A percentile compares a stretch with the other conserved stretches of the same genome.
Conservation (phyloP, 805 yeast species). For the Candida ovalis region DNA sequence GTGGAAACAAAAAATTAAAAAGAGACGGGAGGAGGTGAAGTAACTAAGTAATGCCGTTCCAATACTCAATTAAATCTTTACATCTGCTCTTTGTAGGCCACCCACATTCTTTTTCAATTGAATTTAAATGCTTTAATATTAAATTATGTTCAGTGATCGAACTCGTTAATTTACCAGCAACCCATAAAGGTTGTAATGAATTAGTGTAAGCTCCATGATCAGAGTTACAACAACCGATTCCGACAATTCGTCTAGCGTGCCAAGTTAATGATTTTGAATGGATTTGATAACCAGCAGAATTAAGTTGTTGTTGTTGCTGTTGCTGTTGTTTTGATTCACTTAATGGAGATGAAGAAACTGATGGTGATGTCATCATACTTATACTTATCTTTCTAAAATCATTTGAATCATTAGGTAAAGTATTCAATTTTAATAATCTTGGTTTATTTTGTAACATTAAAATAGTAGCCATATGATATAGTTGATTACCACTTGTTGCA, state of each 20-base stretch:
- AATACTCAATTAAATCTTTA: constrained; percentile 20
- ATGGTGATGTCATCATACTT: constrained; percentile 3
- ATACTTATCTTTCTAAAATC: constrained; percentile 3
- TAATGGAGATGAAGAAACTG: neutral
- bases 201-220: constrained; percentile 26
- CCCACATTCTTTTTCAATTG: constrained; percentile 23
- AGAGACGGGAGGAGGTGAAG: neutral
- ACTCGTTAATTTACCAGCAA: constrained; percentile 26
- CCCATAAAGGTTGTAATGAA: constrained; percentile 25
- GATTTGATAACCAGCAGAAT: constrained; percentile 1
- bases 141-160: constrained; percentile 23
- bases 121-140: constrained; percentile 18
- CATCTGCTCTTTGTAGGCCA: constrained; percentile 22
- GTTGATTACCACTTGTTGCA: constrained; percentile 37
- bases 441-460: constrained; percentile 38
- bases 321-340: neutral
- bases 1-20: no score
- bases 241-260: constrained; percentile 37
- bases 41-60: constrained; percentile 15
- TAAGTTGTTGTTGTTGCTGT: neutral
- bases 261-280: constrained; percentile 25
- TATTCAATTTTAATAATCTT: constrained; percentile 15
- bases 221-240: constrained; percentile 31
- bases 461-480: constrained; percentile 39
- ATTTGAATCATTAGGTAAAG: constrained; percentile 1